Conservation (phyloP, 2,329 filamentous ascomycete genomes). For the Acarospora socialis region DNA sequence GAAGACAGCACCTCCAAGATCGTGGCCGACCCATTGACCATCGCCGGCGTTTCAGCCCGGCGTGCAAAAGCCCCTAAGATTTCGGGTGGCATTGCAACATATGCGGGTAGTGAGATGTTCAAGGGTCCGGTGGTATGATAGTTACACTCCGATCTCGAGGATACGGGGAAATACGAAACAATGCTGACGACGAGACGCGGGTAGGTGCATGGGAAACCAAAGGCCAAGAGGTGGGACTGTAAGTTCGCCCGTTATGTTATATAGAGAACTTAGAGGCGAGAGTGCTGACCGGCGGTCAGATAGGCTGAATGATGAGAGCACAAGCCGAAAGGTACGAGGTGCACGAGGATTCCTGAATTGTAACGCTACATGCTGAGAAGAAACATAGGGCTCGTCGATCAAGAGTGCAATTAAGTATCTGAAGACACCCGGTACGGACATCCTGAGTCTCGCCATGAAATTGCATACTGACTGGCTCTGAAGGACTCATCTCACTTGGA, state of each 20-base stretch:
- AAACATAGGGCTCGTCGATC: slow-evolving; percentile 51
- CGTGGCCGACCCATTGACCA: slow-evolving; percentile 36
- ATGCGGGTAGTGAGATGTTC: slow-evolving; percentile 68
- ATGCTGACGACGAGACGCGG: slow-evolving; percentile 13
- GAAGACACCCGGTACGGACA: slow-evolving; percentile 47
- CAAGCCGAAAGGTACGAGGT: slow-evolving; percentile 28
- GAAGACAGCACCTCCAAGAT: slow-evolving; percentile 25
- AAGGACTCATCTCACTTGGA: slow-evolving; percentile 74
- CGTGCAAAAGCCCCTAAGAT: slow-evolving; percentile 59
- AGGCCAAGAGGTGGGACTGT: slow-evolving; percentile 76
- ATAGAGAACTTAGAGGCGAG: neutral
- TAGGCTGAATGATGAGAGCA: slow-evolving; percentile 49
- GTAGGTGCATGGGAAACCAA: slow-evolving; percentile 48
- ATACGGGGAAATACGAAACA: too few relatives aligned
- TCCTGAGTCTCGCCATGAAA: too few relatives aligned
- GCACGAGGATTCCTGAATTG: slow-evolving; percentile 18
- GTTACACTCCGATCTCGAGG: too few relatives aligned
- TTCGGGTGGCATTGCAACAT: slow-evolving; percentile 61
- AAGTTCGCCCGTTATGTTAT: slow-evolving; percentile 29
- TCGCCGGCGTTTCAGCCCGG: slow-evolving; percentile 52
- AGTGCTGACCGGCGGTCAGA: slow-evolving; percentile 18
- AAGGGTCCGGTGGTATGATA: slow-evolving; percentile 47
- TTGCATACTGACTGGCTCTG: slow-evolving; percentile 5
- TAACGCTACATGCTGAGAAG: neutral
- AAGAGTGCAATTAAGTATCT: slow-evolving; percentile 72